A percentile compares a stretch with the other conserved stretches of the same genome.
These are phyloP conservation scores for Teunomyces gatunensis DNA, from an alignment of 805 yeast genomes.

Conservation along the genomic window DNA sequence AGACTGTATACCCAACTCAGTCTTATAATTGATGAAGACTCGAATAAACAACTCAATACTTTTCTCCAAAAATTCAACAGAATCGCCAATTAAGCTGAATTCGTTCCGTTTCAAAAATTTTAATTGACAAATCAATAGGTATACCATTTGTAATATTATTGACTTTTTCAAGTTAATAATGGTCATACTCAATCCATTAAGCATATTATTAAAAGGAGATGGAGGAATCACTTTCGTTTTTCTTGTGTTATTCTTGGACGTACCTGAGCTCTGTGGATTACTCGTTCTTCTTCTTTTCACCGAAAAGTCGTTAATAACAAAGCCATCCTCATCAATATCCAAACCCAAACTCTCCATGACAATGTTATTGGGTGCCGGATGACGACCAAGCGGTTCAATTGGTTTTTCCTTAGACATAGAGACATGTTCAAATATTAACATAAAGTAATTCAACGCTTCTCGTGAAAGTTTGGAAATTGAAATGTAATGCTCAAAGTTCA, in stretches of 20 bases:
- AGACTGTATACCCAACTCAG: constrained; percentile 17
- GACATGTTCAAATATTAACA: constrained; percentile 34
- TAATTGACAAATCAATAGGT: constrained; percentile 39
- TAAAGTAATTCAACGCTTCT: constrained; percentile 37
- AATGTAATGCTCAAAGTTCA: constrained; percentile 31
- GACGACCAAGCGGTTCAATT: constrained; percentile 4
- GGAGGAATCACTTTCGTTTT: constrained; percentile 28
- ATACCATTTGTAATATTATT: constrained; percentile 41
- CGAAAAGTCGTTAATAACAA: constrained; percentile 43
- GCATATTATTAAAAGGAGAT: constrained; percentile 41
- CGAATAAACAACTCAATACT: constrained; percentile 34
- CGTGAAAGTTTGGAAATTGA: constrained; percentile 36
- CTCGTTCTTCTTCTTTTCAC: constrained; percentile 31
- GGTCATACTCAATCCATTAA: constrained; percentile 43
- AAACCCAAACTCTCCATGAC: constrained; percentile 38
- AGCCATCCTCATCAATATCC: constrained; percentile 45
- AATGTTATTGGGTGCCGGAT: constrained; percentile 12
- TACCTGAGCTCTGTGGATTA: constrained; percentile 2
- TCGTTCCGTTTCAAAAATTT: constrained; percentile 31
- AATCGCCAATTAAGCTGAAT: constrained; percentile 13
- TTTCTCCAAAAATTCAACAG: constrained; percentile 18
- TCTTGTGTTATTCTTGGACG: constrained; percentile 10
- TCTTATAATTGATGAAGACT: constrained; percentile 38
- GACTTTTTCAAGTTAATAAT: constrained; percentile 43
- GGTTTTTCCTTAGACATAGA: constrained; percentile 7